A percentile compares a stretch with the other conserved stretches of the same genome.
phyloP scores from a whole-genome alignment of 176 grass and related monocot genomes.

The Raddia guianensis region DNA sequence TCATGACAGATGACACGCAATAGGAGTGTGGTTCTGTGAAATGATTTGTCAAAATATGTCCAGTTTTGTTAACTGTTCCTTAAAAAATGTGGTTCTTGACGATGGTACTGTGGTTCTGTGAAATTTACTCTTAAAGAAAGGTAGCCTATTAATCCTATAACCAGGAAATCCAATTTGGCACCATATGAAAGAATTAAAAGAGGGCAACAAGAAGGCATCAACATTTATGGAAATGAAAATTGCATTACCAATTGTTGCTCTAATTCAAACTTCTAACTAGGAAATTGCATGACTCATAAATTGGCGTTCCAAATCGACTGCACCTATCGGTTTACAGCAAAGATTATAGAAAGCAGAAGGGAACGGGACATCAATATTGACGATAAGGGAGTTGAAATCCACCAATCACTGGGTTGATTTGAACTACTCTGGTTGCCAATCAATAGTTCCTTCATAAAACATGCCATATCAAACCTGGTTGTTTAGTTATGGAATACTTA shows the following conservation, averaged over 20 bases:
- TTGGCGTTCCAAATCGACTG: background rate
- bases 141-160: background rate
- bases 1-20: no score
- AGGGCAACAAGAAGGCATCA: background rate
- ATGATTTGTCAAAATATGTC: no score
- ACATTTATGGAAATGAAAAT: background rate
- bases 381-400: background rate
- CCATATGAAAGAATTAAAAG: background rate
- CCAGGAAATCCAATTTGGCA: background rate
- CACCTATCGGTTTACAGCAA: background rate
- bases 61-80: no score
- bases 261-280: background rate
- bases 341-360: background rate
- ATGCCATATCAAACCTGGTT: background rate
- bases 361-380: background rate
- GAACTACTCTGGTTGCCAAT: constrained; percentile 3
- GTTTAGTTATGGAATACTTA: background rate
- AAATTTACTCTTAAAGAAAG: no score
- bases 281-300: background rate
- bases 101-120: no score
- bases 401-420: background rate
- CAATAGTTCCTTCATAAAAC: constrained; percentile 21
- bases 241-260: background rate
- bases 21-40: no score
- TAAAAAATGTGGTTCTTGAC: no score